Evolutionary conservation across 495 filamentous ascomycete species (phyloP).

Genomic region (Xylaria flabelliformis): DNA sequence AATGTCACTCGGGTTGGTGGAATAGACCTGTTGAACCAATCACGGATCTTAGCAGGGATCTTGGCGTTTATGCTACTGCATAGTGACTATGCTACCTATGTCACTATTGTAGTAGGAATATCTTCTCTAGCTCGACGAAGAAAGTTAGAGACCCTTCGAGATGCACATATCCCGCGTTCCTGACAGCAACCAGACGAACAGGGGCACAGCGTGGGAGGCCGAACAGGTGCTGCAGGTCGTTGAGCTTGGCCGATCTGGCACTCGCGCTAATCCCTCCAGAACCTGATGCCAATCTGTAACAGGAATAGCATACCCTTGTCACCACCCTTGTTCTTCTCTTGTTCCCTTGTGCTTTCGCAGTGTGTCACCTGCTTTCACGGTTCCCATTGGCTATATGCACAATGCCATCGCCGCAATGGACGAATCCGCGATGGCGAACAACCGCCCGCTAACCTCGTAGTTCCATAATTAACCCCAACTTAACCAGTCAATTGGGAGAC

Average conservation of each 20-base stretch:
- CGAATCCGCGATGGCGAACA: conserved; percentile 41
- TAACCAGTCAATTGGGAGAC: conserved; percentile 37
- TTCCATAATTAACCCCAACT: conserved; percentile 36
- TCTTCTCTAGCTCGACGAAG: neutral
- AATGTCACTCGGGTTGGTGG: conserved; percentile 14
- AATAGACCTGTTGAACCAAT: neutral
- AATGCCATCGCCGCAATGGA: conserved; percentile 31
- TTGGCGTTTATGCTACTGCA: conserved; percentile 19
- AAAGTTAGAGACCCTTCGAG: neutral
- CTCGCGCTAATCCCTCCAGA: conserved; percentile 19
- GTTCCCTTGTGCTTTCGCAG: conserved; percentile 6
- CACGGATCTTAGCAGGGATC: conserved; percentile 14
- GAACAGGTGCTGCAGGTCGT: conserved; percentile 9
- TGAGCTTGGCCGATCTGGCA: conserved; percentile 21
- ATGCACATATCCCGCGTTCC: neutral
- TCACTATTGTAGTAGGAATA: neutral
- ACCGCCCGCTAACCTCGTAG: conserved; percentile 35
- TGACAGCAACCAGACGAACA: conserved; percentile 6
- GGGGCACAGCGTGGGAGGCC: conserved; percentile 15
- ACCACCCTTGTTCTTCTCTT: conserved; percentile 3
- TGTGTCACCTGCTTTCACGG: conserved; percentile 32
- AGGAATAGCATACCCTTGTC: conserved; percentile 16
- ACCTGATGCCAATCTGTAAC: conserved; percentile 27
- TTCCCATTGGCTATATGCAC: conserved; percentile 35
- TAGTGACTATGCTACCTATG: conserved; percentile 8